Percentiles rank a stretch among this genome's conserved stretches.
These are phyloP conservation scores for Gastroboletus turbinatus DNA, from an alignment of 1,284 basidiomycete genomes.

Conservation along the genomic window DNA sequence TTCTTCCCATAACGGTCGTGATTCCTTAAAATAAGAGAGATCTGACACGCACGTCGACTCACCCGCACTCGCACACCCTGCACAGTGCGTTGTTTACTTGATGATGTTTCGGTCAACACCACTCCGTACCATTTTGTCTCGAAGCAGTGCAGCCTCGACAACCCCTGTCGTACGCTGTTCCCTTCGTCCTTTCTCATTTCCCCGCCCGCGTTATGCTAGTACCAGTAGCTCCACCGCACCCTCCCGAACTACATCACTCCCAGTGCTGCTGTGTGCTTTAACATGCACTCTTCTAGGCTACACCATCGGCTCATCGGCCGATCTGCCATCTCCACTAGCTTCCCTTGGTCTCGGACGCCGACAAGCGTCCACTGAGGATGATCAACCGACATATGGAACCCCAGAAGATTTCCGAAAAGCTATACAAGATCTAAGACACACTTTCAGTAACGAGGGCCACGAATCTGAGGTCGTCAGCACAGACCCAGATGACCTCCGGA, in stretches of 20 bases:
- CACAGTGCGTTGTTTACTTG: no score
- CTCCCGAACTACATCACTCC: conserved; percentile 3
- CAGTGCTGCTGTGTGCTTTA: conserved; percentile 22
- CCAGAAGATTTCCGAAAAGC: conserved; percentile 51
- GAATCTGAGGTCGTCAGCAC: conserved; percentile 44
- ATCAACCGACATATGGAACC: conserved; percentile 42
- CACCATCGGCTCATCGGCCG: conserved; percentile 15
- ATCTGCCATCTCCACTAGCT: conserved; percentile 6
- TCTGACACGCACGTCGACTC: not conserved
- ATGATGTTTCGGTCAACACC: conserved; percentile 21
- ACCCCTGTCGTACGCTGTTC: not conserved
- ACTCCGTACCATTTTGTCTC: conserved; percentile 3
- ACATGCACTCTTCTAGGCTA: conserved; percentile 30
- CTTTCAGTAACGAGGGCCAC: conserved; percentile 33
- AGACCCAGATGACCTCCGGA: conserved; percentile 50
- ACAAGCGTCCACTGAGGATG: not conserved
- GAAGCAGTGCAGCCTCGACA: not conserved
- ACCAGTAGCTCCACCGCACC: not conserved
- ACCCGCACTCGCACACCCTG: not conserved
- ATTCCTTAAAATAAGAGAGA: no score
- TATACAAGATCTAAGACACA: conserved; percentile 45
- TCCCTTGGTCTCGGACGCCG: conserved; percentile 3
- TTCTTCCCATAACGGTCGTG: conserved; percentile 1
- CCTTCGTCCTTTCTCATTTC: not conserved
- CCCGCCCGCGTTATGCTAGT: conserved; percentile 15